These are phyloP conservation scores for Aspergillus homomorphus DNA, from an alignment of 495 filamentous ascomycete genomes.

Conservation along the genomic window DNA sequence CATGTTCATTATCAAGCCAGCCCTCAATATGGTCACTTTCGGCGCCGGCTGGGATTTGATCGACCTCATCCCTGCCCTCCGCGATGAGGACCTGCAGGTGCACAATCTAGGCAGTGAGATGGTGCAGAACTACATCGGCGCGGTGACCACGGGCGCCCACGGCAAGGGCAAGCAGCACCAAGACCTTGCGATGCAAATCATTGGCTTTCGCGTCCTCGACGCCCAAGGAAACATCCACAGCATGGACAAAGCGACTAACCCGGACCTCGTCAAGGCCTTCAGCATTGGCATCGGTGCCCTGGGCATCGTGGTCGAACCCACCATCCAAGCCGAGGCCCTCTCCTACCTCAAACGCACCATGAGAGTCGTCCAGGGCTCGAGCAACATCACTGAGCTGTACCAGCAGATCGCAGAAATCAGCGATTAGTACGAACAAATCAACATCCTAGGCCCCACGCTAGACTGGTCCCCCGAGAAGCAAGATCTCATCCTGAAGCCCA, in stretches of 20 bases:
- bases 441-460: constrained; percentile 17
- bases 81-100: constrained; percentile 11
- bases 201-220: constrained; percentile 19
- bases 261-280: constrained; percentile 23
- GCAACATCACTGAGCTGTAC: constrained; percentile 17
- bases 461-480: constrained; percentile 16
- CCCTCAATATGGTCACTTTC: no score
- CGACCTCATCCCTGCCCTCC: constrained; percentile 7
- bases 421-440: constrained; percentile 18
- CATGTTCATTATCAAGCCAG: no score
- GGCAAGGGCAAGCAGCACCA: constrained; percentile 12
- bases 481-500: constrained; percentile 11
- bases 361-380: constrained; percentile 16
- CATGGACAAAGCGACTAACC: constrained; percentile 13
- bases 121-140: constrained; percentile 24
- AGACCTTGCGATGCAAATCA: constrained; percentile 20
- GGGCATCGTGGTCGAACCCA: constrained; percentile 21
- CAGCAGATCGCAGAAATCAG: constrained; percentile 14
- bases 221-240: constrained; percentile 13
- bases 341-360: constrained; percentile 18
- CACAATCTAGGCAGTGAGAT: constrained; percentile 19
- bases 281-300: constrained; percentile 22
- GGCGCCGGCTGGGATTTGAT: no score
- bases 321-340: constrained; percentile 18
- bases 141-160: constrained; percentile 21